Conservation (phyloP, 2,329 filamentous ascomycete genomes). For the Exutisphaerella laricina region DNA sequence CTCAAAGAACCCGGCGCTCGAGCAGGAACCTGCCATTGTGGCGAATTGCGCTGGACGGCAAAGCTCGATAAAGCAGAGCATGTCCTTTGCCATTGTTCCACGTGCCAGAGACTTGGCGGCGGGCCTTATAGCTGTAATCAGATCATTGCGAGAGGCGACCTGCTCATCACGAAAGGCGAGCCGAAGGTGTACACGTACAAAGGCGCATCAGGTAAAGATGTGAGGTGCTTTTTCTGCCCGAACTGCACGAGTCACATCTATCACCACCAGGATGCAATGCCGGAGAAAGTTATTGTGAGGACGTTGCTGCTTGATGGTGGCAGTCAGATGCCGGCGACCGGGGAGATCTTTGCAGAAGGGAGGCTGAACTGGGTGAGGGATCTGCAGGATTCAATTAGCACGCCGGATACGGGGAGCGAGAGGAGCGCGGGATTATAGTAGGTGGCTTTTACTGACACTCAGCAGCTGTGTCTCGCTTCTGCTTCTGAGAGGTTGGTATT, state of each 20-base stretch:
- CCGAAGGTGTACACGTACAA: constrained; percentile 31
- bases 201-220: constrained; percentile 33
- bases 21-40: constrained; percentile 33
- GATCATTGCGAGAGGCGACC: constrained; percentile 30
- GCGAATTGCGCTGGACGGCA: constrained; percentile 27
- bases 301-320: constrained; percentile 37
- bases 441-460: too few species aligned
- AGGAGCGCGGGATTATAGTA: constrained; percentile 5
- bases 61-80: constrained; percentile 27
- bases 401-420: constrained; percentile 11
- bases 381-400: constrained; percentile 18
- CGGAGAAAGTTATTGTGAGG: constrained; percentile 37
- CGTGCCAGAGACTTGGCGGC: constrained; percentile 34
- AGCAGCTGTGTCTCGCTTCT: too few species aligned
- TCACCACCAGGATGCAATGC: constrained; percentile 38
- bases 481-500: too few species aligned
- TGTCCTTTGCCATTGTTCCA: constrained; percentile 35
- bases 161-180: constrained; percentile 27
- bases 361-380: constrained; percentile 33
- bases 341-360: constrained; percentile 37
- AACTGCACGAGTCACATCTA: constrained; percentile 39
- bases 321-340: constrained; percentile 31
- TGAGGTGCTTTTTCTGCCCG: constrained; percentile 36
- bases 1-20: constrained; percentile 20
- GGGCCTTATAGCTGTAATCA: constrained; percentile 36